Evolutionary conservation across 2,329 filamentous ascomycete genomes (phyloP).

Genomic region (Albophoma yamanashiensis): DNA sequence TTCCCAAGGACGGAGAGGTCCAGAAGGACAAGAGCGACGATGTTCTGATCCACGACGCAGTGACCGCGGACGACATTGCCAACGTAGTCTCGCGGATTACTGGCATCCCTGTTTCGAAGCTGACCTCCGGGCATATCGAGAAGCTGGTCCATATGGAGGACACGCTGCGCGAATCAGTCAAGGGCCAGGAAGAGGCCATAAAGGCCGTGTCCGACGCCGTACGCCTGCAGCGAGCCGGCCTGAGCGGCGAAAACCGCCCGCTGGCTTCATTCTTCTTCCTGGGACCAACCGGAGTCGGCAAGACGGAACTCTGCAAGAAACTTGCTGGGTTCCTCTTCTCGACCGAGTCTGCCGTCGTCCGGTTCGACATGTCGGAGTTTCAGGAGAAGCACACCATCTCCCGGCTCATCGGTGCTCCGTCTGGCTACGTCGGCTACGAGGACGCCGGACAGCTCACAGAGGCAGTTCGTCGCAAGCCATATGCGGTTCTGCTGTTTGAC

Average conservation of each 20-base stretch:
- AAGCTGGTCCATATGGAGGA: constrained; percentile 96
- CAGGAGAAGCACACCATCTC: constrained; percentile 96
- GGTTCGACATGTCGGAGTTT: constrained; percentile 98
- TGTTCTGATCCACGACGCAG: constrained; percentile 78
- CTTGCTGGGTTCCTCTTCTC: constrained; percentile 89
- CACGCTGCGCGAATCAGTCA: constrained; percentile 68
- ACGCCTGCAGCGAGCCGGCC: constrained; percentile 81
- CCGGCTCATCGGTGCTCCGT: constrained; percentile 81
- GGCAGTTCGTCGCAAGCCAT: constrained; percentile 87
- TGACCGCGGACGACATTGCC: constrained; percentile 92
- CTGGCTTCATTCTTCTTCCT: constrained; percentile 96
- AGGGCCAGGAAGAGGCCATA: constrained; percentile 89
- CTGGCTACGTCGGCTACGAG: constrained; percentile 93
- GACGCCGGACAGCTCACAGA: constrained; percentile 95
- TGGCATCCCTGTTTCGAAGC: constrained; percentile 83
- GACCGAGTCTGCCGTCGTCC: constrained; percentile 78
- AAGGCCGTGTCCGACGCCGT: constrained; percentile 87
- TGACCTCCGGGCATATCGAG: constrained; percentile 88
- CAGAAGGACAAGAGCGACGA: constrained; percentile 26
- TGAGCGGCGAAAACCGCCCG: constrained; percentile 84
- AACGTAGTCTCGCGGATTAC: constrained; percentile 84
- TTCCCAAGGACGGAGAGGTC: constrained; percentile 61
- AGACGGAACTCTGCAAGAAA: constrained; percentile 95
- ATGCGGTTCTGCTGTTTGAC: constrained; percentile 89
- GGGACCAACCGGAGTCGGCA: constrained; percentile 91